These are phyloP conservation scores for Globisporangium spiculum DNA, from an alignment of 352 stramenopile genomes.

Conservation along the genomic window DNA sequence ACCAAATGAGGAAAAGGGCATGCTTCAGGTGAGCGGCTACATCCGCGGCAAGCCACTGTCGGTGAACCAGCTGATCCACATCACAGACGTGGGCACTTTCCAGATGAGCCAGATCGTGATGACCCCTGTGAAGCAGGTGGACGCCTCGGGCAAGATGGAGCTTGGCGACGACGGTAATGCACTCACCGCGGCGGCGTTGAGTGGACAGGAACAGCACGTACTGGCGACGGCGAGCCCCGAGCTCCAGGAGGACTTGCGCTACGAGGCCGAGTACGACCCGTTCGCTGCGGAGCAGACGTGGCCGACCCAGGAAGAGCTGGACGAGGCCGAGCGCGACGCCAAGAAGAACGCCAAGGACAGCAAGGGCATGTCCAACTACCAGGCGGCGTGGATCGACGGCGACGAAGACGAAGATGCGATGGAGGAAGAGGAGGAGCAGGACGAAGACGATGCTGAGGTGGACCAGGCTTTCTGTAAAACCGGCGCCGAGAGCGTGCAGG, in stretches of 20 bases:
- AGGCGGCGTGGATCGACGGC: constrained; percentile 92
- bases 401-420: constrained; percentile 63
- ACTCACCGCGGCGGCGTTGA: constrained; percentile 19
- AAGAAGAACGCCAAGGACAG: constrained; percentile 47
- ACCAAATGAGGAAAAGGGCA: constrained; percentile 41
- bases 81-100: constrained; percentile 96
- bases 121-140: constrained; percentile 41
- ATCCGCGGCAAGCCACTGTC: constrained; percentile 93
- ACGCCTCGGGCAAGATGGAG: constrained; percentile 37
- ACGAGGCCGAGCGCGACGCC: constrained; percentile 68
- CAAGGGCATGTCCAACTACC: constrained; percentile 90
- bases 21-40: constrained; percentile 93
- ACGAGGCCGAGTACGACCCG: constrained; percentile 90
- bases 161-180: constrained; percentile 25
- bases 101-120: constrained; percentile 76
- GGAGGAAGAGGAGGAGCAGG: constrained; percentile 41
- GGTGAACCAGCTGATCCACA: constrained; percentile 95
- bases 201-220: constrained; percentile 28
- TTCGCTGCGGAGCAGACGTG: constrained; percentile 98
- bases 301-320: constrained; percentile 94
- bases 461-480: constrained; percentile 84
- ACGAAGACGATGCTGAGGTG: constrained; percentile 43
- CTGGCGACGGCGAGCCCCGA: constrained; percentile 62
- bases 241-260: constrained; percentile 79
- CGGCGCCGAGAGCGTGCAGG: constrained; percentile 45